A percentile compares a stretch with the other conserved stretches of the same genome.
Conservation (phyloP, 805 yeast species). For the Schwanniomyces polymorphus region DNA sequence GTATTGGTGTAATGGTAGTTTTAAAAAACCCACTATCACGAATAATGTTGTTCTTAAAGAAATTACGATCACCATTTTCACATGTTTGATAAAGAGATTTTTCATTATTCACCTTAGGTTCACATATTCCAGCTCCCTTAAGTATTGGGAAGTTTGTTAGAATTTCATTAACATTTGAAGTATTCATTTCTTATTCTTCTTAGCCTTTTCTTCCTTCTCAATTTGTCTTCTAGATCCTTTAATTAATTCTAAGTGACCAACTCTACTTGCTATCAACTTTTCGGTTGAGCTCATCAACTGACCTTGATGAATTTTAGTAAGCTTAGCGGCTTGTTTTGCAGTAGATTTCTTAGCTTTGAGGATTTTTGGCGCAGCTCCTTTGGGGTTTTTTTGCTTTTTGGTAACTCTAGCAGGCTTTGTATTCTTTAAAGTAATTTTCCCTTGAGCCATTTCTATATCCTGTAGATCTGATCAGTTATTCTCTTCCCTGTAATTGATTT, state of each 20-base stretch:
- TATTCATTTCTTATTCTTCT: constrained; percentile 10
- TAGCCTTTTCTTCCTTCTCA: constrained; percentile 57
- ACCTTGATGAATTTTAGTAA: constrained; percentile 57
- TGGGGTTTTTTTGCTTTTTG: constrained; percentile 62
- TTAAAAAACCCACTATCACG: neutral
- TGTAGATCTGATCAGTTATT: neutral
- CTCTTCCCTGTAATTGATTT: neutral
- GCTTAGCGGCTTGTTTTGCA: constrained; percentile 45
- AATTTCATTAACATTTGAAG: constrained; percentile 11
- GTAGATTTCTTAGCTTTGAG: constrained; percentile 66
- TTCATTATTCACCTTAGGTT: neutral
- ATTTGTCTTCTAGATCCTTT: constrained; percentile 87
- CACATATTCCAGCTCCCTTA: neutral
- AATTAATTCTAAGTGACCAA: constrained; percentile 89
- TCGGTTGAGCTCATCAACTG: constrained; percentile 68
- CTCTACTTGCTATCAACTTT: constrained; percentile 81
- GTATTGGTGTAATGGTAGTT: constrained; percentile 8
- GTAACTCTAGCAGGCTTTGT: constrained; percentile 56
- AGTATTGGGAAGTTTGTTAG: constrained; percentile 12
- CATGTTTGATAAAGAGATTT: too few relatives aligned
- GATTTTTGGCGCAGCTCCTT: constrained; percentile 71
- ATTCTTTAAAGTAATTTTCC: constrained; percentile 57
- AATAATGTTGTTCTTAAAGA: neutral
- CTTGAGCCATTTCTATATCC: constrained; percentile 61
- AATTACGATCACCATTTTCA: neutral